Evolutionary conservation across 768 basidiomycete genomes (phyloP).

Genomic region (Daedaleopsis nitida): DNA sequence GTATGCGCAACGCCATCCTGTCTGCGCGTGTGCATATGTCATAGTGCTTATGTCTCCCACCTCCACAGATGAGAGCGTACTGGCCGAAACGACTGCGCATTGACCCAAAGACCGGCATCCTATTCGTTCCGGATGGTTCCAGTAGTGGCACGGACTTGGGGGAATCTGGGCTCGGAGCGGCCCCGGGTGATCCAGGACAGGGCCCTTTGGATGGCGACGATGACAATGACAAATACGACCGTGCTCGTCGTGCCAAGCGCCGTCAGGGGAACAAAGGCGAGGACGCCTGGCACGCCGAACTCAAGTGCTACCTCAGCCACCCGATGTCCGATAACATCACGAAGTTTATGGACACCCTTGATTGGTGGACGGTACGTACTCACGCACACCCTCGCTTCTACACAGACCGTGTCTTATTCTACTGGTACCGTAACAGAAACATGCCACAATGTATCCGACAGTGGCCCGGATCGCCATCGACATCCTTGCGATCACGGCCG

Average conservation of each 20-base stretch:
- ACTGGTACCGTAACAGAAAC: too few relatives aligned
- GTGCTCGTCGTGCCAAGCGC: neutral
- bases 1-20: too few relatives aligned
- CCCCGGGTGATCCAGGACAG: too few relatives aligned
- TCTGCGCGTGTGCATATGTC: too few relatives aligned
- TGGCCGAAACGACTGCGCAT: neutral
- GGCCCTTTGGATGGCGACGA: neutral
- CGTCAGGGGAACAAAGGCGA: constrained; percentile 16
- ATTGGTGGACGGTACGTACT: constrained; percentile 18
- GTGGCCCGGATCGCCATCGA: constrained; percentile 16
- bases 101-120: neutral
- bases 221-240: neutral
- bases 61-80: neutral
- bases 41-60: neutral
- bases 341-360: constrained; percentile 19
- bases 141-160: too few relatives aligned
- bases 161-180: too few relatives aligned
- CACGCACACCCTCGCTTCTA: too few relatives aligned
- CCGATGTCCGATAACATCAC: constrained; percentile 7
- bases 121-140: neutral
- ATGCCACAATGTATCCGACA: constrained; percentile 5
- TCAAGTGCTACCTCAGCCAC: constrained; percentile 20
- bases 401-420: too few relatives aligned
- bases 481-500: constrained; percentile 12
- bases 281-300: constrained; percentile 13